phyloP scores from a whole-genome alignment of 495 filamentous ascomycete species.

The Neurospora tetraspora region DNA sequence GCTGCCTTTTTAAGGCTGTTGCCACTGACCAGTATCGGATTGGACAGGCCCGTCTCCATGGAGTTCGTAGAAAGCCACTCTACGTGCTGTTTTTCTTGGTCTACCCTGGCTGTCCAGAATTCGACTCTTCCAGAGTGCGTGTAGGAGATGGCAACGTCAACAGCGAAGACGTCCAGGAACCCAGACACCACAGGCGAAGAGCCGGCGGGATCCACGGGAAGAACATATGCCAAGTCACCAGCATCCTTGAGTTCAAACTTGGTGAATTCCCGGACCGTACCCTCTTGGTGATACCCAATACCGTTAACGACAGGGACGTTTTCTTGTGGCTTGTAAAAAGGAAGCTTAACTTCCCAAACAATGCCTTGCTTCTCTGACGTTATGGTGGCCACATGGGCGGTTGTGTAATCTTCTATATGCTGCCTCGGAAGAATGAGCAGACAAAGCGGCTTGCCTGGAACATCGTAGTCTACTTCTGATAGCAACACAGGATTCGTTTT shows the following conservation, averaged over 20 bases:
- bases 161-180: conserved; percentile 79
- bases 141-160: conserved; percentile 82
- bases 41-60: conserved; percentile 67
- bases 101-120: conserved; percentile 79
- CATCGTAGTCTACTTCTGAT: conserved; percentile 47
- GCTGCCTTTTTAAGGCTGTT: conserved; percentile 84
- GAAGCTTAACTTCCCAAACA: conserved; percentile 69
- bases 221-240: conserved; percentile 70
- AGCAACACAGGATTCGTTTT: conserved; percentile 44
- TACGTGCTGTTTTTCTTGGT: conserved; percentile 42
- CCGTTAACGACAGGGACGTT: conserved; percentile 13
- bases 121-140: conserved; percentile 63
- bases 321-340: conserved; percentile 24
- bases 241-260: conserved; percentile 59
- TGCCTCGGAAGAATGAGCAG: conserved; percentile 65
- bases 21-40: conserved; percentile 71
- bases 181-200: conserved; percentile 59
- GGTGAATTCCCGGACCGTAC: conserved; percentile 54
- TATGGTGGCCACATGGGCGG: conserved; percentile 69
- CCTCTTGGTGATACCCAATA: conserved; percentile 19
- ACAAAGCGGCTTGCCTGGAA: conserved; percentile 69
- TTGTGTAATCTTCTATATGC: conserved; percentile 37
- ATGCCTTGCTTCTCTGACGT: conserved; percentile 75
- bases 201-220: conserved; percentile 87
- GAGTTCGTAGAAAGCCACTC: conserved; percentile 81